Base-by-base conservation (phyloP, 257 asterid species). In the Penstemon barbatus region DNA sequence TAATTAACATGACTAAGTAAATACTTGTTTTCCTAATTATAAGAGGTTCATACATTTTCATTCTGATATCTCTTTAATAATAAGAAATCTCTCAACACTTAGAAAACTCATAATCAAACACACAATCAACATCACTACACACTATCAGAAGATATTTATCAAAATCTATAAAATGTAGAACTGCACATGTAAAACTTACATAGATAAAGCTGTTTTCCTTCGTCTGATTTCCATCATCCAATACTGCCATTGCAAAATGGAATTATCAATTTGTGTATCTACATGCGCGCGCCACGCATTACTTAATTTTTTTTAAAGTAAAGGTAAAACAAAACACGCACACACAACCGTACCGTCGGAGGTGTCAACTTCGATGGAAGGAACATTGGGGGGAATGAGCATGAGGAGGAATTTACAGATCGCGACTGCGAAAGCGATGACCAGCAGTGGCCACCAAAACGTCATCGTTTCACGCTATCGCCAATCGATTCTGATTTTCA, bases 141-240 rank as follows among this genome's bases (percentile, higher is more conserved):
- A 55, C 13, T 13, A 15, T 55, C 33, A 13, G 5, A 6, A 61
- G 6, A 46, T 37, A n/a, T 48, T 38, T 46, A 9, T 13, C 25
- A 33, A 18, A n/a, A 19, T 48, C 7, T 18, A 5, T 8, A 3
- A 6, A 42, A 8, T 15, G 38, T 68, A 57, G 55, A 65, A 64
- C 18, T 44, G 54, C n/a, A 70, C 25, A 70, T 69, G 52, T 33
- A 66, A 63, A 65, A 82, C 91, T 85, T 79, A 93, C 99, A 75
- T 93, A 94, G 62, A 94, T 94, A 89, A 85, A 91, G 81, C 99
- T 82, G 80, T 91, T 89, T 25, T 94, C 99, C 88, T 86, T 90
- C 3, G 88, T 74, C 67, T 85, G 96, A 81, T 78, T 89, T 68
- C 92, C 84, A 11, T 90, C 96, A 66, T 90, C 99, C 87, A 91